Evolutionary conservation across 2,329 filamentous ascomycete species (phyloP), one percentile per base, ranked within the genome.

Genomic region (Aureobasidium sp.): DNA sequence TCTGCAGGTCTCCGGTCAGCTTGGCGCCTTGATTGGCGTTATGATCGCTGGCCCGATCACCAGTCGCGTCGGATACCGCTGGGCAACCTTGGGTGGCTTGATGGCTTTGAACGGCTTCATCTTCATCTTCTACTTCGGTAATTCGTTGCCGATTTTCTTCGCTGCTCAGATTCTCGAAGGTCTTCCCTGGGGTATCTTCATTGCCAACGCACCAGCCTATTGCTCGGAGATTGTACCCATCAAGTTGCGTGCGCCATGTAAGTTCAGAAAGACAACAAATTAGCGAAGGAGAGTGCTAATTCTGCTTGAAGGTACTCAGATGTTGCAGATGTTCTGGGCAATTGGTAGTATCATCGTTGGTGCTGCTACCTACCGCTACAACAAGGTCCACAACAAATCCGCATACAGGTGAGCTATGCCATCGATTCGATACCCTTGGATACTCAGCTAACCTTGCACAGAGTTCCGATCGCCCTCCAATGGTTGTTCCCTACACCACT

Each of bases 311-410:
- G 84, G 80, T 59, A 86, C 84, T 2, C 80, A 83, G 72, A 86
- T 83, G 79, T 67, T 86, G 71, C 84, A 86, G 73, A 85, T 86
- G 82, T 84, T 82, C 75, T 86, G 83, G 83, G 80, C 83, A n/a
- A 81, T 86, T 68, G 84, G 83, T 30, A 71, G 73, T 39, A 86
- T 86, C 69, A 83, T 86, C 62, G 84, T 86, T 30, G 80, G 77
- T 36, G 83, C 73, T 62, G 77, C 82, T 64, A 81, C 81, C 57
- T 86, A 82, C 70, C 25, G 29, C 1, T 44, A 44, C 10, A 44
- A 44, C 21, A 80, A 80, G 66, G 70, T 82, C 32, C 21, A 21
- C 21, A 21, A 21, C 21, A 1, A 21, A 21, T 21, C 21, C 21
- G 21, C 21, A 21, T 21, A 21, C 21, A 21, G 21, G 21, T 21